Percentiles rank a stretch among this genome's conserved stretches.
These are phyloP conservation scores for Rhytidiadelphus loreus DNA, from an alignment of 225 moss, liverwort and hornwort species.

Conservation along the genomic window DNA sequence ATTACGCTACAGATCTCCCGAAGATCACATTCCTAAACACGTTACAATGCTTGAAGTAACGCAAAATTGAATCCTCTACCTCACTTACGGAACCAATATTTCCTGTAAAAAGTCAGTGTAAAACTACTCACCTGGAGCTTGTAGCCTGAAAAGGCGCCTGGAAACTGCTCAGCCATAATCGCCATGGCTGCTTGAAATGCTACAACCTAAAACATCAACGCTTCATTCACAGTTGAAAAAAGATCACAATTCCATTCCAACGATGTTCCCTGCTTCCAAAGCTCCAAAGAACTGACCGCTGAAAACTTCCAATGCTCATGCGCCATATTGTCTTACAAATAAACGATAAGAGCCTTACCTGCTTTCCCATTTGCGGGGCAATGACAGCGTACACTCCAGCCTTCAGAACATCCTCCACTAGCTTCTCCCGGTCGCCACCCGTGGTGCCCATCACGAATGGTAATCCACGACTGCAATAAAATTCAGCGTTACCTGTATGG, in stretches of 20 bases:
- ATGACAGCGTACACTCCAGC: slow-evolving; percentile 79
- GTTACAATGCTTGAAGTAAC: neutral
- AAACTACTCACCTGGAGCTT: slow-evolving; percentile 45
- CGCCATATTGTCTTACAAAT: neutral
- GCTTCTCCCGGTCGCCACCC: slow-evolving; percentile 79
- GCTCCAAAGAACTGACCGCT: neutral
- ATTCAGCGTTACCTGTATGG: slow-evolving; percentile 73
- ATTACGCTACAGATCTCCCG: neutral
- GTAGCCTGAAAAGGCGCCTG: slow-evolving; percentile 91
- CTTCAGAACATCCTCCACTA: slow-evolving; percentile 44
- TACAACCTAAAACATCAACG: slow-evolving; percentile 48
- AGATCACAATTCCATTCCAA: neutral
- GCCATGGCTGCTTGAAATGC: slow-evolving; percentile 94
- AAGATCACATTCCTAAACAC: neutral
- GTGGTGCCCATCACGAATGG: slow-evolving; percentile 98
- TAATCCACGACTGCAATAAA: slow-evolving; percentile 70
- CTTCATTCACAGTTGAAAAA: neutral
- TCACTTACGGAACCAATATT: neutral
- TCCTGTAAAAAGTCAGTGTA: neutral
- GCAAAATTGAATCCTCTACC: neutral
- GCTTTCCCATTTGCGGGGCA: slow-evolving; percentile 98
- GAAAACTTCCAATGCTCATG: neutral
- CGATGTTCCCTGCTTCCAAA: neutral
- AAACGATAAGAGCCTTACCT: slow-evolving; percentile 21
- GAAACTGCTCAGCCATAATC: slow-evolving; percentile 86